phyloP scores from a whole-genome alignment of 73 alveolate genomes.

The Effrenium voratum region DNA sequence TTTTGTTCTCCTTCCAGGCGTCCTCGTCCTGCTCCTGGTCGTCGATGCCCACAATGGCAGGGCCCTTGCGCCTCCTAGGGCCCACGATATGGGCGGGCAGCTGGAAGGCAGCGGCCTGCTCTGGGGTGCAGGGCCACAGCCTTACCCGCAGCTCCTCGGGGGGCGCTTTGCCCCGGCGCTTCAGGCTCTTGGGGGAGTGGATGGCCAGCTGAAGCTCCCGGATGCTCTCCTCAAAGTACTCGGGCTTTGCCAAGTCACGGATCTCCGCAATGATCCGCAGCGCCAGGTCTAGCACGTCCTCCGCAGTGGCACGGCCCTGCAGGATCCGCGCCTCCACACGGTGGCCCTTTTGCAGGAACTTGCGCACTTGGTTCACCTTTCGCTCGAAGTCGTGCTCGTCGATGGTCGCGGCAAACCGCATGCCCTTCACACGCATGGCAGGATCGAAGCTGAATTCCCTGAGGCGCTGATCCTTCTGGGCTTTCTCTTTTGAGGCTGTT shows the following conservation, averaged over 20 bases:
- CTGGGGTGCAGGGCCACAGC: constrained; percentile 92
- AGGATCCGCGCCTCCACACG: constrained; percentile 93
- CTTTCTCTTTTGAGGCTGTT: constrained; percentile 65
- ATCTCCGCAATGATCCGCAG: constrained; percentile 75
- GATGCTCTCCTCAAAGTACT: constrained; percentile 72
- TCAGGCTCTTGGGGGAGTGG: constrained; percentile 88
- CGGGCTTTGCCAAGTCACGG: constrained; percentile 92
- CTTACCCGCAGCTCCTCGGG: constrained; percentile 80
- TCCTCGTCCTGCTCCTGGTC: constrained; percentile 60
- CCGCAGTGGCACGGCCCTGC: constrained; percentile 70
- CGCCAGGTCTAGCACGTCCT: constrained; percentile 78
- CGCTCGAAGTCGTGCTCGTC: constrained; percentile 88
- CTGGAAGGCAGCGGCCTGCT: constrained; percentile 80
- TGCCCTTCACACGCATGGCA: constrained; percentile 88
- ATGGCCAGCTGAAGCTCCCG: constrained; percentile 90
- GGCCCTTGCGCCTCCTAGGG: constrained; percentile 70
- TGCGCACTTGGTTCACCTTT: constrained; percentile 71
- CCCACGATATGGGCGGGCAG: constrained; percentile 89
- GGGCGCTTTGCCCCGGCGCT: constrained; percentile 55
- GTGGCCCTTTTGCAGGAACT: constrained; percentile 62
- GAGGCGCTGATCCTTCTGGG: constrained; percentile 37
- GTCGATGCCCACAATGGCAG: constrained; percentile 75
- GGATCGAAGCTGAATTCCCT: constrained; percentile 84
- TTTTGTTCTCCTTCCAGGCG: constrained; percentile 46
- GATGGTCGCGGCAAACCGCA: constrained; percentile 60